Percentiles rank a stretch among this genome's conserved stretches.
Evolutionary conservation across 306 rosid genomes (phyloP).

Genomic region (Trichosanthes truncata): DNA sequence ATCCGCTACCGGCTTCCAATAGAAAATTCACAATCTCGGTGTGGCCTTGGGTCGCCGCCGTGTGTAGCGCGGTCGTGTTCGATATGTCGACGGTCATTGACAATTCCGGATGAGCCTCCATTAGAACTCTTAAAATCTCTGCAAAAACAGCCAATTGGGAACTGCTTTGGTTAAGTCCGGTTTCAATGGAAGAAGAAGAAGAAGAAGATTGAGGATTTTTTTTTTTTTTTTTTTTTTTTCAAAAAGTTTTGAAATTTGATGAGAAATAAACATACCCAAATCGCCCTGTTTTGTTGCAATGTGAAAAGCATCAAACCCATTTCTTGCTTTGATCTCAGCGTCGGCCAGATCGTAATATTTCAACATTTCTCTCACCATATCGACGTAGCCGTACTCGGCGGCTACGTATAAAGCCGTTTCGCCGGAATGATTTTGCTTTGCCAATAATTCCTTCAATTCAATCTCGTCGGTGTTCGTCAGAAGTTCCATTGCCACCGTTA

Average conservation of each 20-base stretch:
- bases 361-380: constrained; percentile 76
- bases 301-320: constrained; percentile 90
- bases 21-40: constrained; percentile 53
- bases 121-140: constrained; percentile 62
- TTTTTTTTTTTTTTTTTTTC: no score
- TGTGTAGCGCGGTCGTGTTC: constrained; percentile 93
- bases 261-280: constrained; percentile 36
- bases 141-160: constrained; percentile 17
- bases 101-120: constrained; percentile 75
- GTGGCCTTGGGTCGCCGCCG: constrained; percentile 90
- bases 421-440: constrained; percentile 72
- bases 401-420: constrained; percentile 88
- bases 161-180: not conserved
- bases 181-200: not conserved
- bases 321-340: constrained; percentile 80
- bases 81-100: constrained; percentile 88
- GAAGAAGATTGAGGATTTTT: not conserved
- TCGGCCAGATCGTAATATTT: constrained; percentile 57
- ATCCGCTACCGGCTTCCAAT: constrained; percentile 66
- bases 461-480: constrained; percentile 28
- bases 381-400: constrained; percentile 73
- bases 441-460: constrained; percentile 39
- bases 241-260: constrained; percentile 9
- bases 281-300: constrained; percentile 97
- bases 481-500: constrained; percentile 29